These are phyloP conservation scores for Citrus glauca DNA, from an alignment of 345 rosid species.

Conservation along the genomic window DNA sequence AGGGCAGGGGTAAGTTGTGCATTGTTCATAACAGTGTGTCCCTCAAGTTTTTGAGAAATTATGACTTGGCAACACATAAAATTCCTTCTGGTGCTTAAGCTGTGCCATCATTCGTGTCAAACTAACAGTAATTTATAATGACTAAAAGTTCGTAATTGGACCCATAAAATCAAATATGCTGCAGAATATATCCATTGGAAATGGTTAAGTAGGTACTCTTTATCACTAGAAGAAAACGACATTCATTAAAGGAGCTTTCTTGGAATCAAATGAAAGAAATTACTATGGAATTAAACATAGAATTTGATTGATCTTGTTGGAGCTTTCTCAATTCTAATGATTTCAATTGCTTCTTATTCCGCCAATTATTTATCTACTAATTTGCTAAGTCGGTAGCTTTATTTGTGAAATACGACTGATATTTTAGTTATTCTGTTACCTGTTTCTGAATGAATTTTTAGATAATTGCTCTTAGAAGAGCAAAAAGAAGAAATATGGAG, in stretches of 20 bases:
- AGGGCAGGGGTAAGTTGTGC: slow-evolving; percentile 82
- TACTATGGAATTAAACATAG: no score
- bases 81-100: background rate
- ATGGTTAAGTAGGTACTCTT: background rate
- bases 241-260: no score
- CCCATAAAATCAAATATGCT: slow-evolving; percentile 2
- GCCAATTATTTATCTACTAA: background rate
- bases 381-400: background rate
- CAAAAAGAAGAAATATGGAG: slow-evolving; percentile 99
- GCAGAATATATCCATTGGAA: background rate
- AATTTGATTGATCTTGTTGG: no score
- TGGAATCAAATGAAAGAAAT: no score
- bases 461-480: slow-evolving; percentile 97
- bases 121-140: background rate
- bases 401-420: background rate
- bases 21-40: background rate
- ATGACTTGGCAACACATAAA: background rate
- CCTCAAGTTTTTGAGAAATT: background rate
- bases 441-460: slow-evolving; percentile 23
- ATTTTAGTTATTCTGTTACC: background rate
- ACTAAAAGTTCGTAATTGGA: background rate
- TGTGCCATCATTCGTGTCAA: background rate
- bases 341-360: no score
- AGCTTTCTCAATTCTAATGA: no score
- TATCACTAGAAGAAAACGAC: background rate